A percentile compares a stretch with the other conserved stretches of the same genome.
phyloP scores from a whole-genome alignment of 176 grass and related monocot species.

The Bonia amplexicaulis region DNA sequence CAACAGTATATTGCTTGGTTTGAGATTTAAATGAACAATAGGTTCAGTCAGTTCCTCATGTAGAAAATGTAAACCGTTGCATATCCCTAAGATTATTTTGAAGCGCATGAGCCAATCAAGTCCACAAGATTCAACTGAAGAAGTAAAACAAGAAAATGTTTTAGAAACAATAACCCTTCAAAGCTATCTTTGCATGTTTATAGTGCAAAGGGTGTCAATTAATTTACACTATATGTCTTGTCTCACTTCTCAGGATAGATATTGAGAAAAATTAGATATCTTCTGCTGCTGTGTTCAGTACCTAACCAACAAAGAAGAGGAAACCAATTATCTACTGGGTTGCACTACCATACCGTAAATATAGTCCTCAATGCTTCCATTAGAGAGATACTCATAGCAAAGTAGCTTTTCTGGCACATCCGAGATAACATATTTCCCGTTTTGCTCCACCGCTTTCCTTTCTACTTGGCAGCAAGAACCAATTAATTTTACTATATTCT shows the following conservation, averaged over 20 bases:
- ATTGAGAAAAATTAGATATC: not conserved
- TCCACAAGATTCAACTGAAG: slow-evolving; percentile 14
- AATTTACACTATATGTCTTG: not conserved
- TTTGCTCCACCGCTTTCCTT: not conserved
- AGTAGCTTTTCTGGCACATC: slow-evolving; percentile 7
- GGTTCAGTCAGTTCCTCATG: slow-evolving; percentile 11
- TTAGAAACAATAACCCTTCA: not conserved
- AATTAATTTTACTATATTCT: slow-evolving; percentile 30
- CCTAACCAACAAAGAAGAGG: not conserved
- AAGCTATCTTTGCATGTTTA: not conserved
- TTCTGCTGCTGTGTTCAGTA: not conserved
- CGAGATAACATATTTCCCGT: not conserved
- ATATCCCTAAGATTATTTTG: slow-evolving; percentile 24
- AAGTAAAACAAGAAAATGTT: not conserved
- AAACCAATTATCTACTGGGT: not conserved
- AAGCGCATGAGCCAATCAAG: slow-evolving; percentile 19
- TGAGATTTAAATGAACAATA: slow-evolving; percentile 27
- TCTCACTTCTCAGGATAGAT: not conserved
- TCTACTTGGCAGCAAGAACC: slow-evolving; percentile 13
- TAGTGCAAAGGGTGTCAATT: not conserved
- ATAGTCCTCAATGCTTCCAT: slow-evolving; percentile 19
- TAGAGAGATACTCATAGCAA: slow-evolving; percentile 22
- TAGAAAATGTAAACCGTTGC: slow-evolving; percentile 27
- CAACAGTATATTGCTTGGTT: slow-evolving; percentile 28
- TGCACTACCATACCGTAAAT: slow-evolving; percentile 2